Evolutionary conservation across 768 basidiomycete species (phyloP).

Genomic region (Tulasnella sp.): DNA sequence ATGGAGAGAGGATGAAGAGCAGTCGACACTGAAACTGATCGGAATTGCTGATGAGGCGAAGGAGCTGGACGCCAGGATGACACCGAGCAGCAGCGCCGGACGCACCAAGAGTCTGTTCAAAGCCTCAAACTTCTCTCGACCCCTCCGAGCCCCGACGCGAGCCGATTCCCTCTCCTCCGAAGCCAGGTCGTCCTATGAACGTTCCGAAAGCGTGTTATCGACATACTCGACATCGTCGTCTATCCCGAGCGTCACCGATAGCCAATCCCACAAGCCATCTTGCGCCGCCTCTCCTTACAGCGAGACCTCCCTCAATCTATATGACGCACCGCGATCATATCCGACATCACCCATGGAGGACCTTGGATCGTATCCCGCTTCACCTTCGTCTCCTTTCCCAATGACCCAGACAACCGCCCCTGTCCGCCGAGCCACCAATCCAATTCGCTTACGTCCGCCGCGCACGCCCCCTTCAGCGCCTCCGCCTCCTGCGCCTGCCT

Average conservation of each 20-base stretch:
- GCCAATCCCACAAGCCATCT: conserved; percentile 25
- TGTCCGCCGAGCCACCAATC: background rate
- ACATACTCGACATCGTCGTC: conserved; percentile 33
- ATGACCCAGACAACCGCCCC: conserved; percentile 4
- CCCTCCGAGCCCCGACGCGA: conserved; percentile 35
- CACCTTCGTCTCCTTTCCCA: background rate
- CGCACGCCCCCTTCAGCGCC: conserved; percentile 6
- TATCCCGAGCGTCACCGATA: background rate
- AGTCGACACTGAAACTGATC: background rate
- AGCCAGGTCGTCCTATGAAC: conserved; percentile 11
- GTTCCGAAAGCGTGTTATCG: conserved; percentile 37
- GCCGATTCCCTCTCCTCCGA: conserved; percentile 25
- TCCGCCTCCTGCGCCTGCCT: background rate
- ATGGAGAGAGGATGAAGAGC: too few relatives aligned
- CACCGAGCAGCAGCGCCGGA: background rate
- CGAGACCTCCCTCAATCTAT: conserved; percentile 8
- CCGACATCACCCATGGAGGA: background rate
- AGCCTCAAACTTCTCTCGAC: conserved; percentile 50
- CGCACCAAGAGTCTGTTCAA: conserved; percentile 5
- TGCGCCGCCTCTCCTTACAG: conserved; percentile 21
- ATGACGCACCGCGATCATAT: conserved; percentile 2
- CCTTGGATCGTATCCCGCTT: too few relatives aligned
- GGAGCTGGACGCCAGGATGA: background rate
- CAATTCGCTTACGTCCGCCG: conserved; percentile 8
- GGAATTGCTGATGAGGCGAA: background rate